A percentile compares a stretch with the other conserved stretches of the same genome.
phyloP scores from a whole-genome alignment of 495 filamentous ascomycete species.

The Penicillium samsonianum region DNA sequence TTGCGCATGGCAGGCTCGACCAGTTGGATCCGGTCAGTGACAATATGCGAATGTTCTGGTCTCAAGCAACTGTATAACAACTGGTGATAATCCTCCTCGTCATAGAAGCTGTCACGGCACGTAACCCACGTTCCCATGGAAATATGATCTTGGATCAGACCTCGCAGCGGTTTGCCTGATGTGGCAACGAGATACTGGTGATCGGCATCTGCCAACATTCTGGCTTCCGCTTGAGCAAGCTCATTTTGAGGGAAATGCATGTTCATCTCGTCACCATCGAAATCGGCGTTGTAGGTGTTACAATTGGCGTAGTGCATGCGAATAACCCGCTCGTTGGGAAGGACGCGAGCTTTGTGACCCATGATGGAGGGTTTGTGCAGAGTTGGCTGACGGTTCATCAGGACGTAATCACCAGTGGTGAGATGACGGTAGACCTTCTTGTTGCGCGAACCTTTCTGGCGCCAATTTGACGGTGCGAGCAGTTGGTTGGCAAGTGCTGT shows the following conservation, averaged over 20 bases:
- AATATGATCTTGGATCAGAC: slow-evolving; percentile 98
- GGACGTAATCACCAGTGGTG: slow-evolving; percentile 90
- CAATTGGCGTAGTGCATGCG: slow-evolving; percentile 99
- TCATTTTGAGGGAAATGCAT: slow-evolving; percentile 99
- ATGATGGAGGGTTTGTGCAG: slow-evolving; percentile 99
- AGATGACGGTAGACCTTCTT: slow-evolving; percentile 98
- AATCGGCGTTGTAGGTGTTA: slow-evolving; percentile 99
- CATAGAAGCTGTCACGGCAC: slow-evolving; percentile 90
- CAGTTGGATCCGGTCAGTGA: slow-evolving; percentile 67
- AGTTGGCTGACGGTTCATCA: slow-evolving; percentile 99
- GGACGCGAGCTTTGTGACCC: slow-evolving; percentile 89
- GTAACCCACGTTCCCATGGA: slow-evolving; percentile 91
- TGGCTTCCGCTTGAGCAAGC: slow-evolving; percentile 85
- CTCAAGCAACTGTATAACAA: slow-evolving; percentile 85
- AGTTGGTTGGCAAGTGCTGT: slow-evolving; percentile 87
- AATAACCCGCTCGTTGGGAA: slow-evolving; percentile 93
- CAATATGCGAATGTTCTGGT: slow-evolving; percentile 84
- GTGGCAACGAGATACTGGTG: slow-evolving; percentile 96
- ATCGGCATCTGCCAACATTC: slow-evolving; percentile 92
- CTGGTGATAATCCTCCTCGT: slow-evolving; percentile 85
- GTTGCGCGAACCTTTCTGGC: slow-evolving; percentile 73
- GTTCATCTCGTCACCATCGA: slow-evolving; percentile 99
- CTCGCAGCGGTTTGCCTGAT: slow-evolving; percentile 89
- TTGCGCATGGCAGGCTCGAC: slow-evolving; percentile 80
- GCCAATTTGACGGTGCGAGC: slow-evolving; percentile 79